These are phyloP conservation scores for Dovyalis caffra DNA, from an alignment of 345 rosid species.

Conservation along the genomic window DNA sequence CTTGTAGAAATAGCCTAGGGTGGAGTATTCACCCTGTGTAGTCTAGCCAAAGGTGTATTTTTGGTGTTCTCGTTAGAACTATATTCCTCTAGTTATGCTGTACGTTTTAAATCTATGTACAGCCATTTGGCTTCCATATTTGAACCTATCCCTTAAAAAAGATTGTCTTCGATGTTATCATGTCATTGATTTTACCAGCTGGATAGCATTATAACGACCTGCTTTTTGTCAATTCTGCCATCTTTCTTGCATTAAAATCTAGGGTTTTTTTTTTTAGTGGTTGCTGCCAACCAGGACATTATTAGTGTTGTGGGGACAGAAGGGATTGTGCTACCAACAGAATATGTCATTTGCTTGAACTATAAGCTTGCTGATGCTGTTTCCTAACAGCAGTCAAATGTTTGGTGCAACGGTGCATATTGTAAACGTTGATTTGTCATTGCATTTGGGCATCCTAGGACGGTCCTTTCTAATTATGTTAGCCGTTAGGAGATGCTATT, in stretches of 20 bases:
- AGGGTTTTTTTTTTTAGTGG: not conserved
- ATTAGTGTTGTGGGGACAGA: not conserved
- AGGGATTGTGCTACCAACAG: not conserved
- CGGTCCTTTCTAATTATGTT: not conserved
- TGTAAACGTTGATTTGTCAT: not conserved
- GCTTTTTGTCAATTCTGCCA: not conserved
- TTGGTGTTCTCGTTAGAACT: conserved; percentile 2
- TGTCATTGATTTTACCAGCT: not conserved
- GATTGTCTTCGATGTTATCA: not conserved
- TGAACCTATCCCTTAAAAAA: not conserved
- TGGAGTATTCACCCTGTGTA: not conserved
- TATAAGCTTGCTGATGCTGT: not conserved
- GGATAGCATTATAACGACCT: not conserved
- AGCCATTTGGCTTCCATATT: not conserved
- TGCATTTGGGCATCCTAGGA: not conserved
- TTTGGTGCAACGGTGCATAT: conserved; percentile 1
- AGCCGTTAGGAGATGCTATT: not conserved
- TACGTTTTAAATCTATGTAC: not conserved
- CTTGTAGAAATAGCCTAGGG: conserved; percentile 24
- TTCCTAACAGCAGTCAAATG: not conserved
- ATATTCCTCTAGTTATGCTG: not conserved
- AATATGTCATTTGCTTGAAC: not conserved
- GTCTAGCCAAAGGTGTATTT: conserved; percentile 5
- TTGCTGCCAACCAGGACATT: not conserved
- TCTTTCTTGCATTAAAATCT: not conserved